Evolutionary conservation across 306 rosid species (phyloP), one percentile per base, ranked within the genome.

Genomic region (Boehmeria nivea): DNA sequence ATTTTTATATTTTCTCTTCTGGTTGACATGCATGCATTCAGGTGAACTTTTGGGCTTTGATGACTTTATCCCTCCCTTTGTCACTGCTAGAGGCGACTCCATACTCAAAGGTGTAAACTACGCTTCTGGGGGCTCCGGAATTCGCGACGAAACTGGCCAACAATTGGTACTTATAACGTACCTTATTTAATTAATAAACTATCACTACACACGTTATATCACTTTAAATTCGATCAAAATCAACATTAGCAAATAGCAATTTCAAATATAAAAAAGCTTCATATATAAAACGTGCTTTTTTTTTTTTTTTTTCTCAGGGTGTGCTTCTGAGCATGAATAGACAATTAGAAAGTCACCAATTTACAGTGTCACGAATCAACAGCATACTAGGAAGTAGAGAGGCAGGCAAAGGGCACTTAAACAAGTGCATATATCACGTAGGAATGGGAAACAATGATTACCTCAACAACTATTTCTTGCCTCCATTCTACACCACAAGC

Each of bases 91-190:
- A 0, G 75, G 46, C 45, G 2, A 22, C 2, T 57, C 60, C 21
- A 72, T 79, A 54, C 45, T 69, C 11, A 6, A 42, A 56, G 94
- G 96, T 22, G 81, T 79, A 10, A 87, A 87, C 49, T 84, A 87
- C 51, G 96, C 89, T 40, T 87, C 96, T 1, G 96, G 85, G 2
- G 31, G 56, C 24, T 60, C 87, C 0, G 89, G 96, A 15, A 84
- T 88, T 53, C 73, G 67, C 20, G 8, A 13, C 0, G 89, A 84
- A 46, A 66, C 77, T 0, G 90, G 94, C 2, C 14, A 2, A 1
- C 70, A 66, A 6, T 1, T 40, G 69, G 74, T 69, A 60, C 25
- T 1, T 6, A 40, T 40, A 40, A n/a, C n/a, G n/a, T n/a, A n/a
- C n/a, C n/a, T n/a, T n/a, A n/a, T n/a, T n/a, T n/a, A n/a, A n/a